Conservation (phyloP, 495 filamentous ascomycete genomes). For the Xylaria intraflava region DNA sequence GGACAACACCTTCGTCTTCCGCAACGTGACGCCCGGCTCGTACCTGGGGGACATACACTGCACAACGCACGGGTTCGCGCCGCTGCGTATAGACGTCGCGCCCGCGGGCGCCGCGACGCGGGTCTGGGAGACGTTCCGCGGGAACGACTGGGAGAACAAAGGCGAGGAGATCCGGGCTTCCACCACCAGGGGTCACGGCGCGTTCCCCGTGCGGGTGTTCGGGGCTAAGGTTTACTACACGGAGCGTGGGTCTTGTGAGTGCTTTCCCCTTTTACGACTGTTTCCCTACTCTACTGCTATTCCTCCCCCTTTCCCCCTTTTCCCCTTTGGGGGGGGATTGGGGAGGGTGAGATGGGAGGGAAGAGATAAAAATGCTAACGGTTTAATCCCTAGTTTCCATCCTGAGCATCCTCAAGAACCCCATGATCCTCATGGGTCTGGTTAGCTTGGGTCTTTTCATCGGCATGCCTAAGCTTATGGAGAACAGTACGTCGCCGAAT, state of each 20-base stretch:
- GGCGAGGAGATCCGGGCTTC: slow-evolving; percentile 49
- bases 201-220: slow-evolving; percentile 55
- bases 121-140: slow-evolving; percentile 82
- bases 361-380: background rate
- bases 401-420: slow-evolving; percentile 75
- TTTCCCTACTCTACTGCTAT: too few species aligned
- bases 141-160: slow-evolving; percentile 80
- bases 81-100: slow-evolving; percentile 69
- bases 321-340: background rate
- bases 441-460: slow-evolving; percentile 74
- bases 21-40: slow-evolving; percentile 55
- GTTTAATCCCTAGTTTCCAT: slow-evolving; percentile 33
- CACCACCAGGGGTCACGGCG: slow-evolving; percentile 12
- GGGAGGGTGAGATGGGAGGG: background rate
- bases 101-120: slow-evolving; percentile 32
- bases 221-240: slow-evolving; percentile 66
- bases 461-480: slow-evolving; percentile 88
- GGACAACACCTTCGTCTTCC: slow-evolving; percentile 65
- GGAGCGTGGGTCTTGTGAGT: slow-evolving; percentile 67
- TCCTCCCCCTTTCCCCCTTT: background rate
- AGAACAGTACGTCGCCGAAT: slow-evolving; percentile 68
- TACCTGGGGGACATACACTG: slow-evolving; percentile 79
- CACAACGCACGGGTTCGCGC: slow-evolving; percentile 63
- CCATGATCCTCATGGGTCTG: slow-evolving; percentile 88
- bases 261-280: background rate